Evolutionary conservation across 1,139 yeast genomes (phyloP).

Genomic region (Hemisphaericaspora subhashii): DNA sequence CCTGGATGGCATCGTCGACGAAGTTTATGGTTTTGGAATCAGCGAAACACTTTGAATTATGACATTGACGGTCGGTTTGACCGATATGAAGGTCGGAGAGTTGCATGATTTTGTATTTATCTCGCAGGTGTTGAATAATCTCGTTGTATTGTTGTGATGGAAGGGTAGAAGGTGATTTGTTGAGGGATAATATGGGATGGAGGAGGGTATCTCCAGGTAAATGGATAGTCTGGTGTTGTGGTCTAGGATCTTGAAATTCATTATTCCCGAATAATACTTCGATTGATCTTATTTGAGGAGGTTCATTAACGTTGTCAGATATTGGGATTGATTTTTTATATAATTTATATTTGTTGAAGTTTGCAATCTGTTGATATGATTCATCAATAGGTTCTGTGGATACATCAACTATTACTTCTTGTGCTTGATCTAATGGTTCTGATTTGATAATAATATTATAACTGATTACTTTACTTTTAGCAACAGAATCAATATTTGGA

Average conservation of each 20-base stretch:
- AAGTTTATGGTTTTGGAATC: conserved; percentile 34
- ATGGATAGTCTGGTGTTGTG: conserved; percentile 13
- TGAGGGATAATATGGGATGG: conserved; percentile 14
- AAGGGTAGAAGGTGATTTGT: background rate
- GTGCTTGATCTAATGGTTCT: conserved; percentile 12
- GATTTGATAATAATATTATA: conserved; percentile 17
- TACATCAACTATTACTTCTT: conserved; percentile 17
- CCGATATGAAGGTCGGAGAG: conserved; percentile 44
- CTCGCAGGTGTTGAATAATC: conserved; percentile 6
- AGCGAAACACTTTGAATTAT: conserved; percentile 22
- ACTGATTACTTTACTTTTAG: conserved; percentile 8
- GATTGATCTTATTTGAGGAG: conserved; percentile 20
- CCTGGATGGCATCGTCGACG: conserved; percentile 24
- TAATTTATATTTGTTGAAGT: conserved; percentile 7
- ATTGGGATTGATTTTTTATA: conserved; percentile 11
- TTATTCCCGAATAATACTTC: conserved; percentile 28
- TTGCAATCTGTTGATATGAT: conserved; percentile 8
- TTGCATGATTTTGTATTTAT: conserved; percentile 35
- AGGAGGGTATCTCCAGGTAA: conserved; percentile 10
- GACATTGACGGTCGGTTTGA: conserved; percentile 27
- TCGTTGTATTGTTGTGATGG: background rate
- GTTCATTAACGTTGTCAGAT: conserved; percentile 10
- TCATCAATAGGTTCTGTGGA: conserved; percentile 10
- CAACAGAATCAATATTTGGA: conserved; percentile 14
- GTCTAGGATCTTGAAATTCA: conserved; percentile 22